Conservation (phyloP, 345 rosid species). For the Eucalyptus urophylla region DNA sequence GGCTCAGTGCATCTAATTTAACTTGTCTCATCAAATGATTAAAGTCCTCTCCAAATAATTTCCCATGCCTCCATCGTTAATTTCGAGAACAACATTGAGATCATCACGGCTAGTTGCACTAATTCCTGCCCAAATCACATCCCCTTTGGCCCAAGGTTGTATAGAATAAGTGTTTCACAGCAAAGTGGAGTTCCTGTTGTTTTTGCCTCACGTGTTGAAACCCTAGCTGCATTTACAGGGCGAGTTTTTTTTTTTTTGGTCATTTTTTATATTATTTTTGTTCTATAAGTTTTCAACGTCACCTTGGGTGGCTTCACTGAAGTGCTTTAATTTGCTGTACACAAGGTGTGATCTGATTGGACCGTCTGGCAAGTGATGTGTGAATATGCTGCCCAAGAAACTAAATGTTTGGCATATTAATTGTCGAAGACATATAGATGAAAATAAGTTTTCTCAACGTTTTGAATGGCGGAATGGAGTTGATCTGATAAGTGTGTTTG, state of each 20-base stretch:
- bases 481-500: background rate
- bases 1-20: background rate
- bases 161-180: background rate
- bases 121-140: background rate
- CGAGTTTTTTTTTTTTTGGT: background rate
- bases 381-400: background rate
- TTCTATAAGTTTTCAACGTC: background rate
- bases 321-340: background rate
- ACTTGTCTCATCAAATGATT: background rate
- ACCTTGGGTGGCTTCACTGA: background rate
- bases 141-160: background rate
- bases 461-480: background rate
- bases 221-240: background rate
- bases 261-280: background rate
- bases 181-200: background rate
- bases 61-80: background rate
- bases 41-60: background rate
- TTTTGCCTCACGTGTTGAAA: background rate
- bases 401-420: background rate
- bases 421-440: background rate
- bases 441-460: background rate
- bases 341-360: background rate
- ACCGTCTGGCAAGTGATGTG: background rate
- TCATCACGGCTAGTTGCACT: background rate
- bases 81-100: background rate